phyloP scores from a whole-genome alignment of 1,139 yeast genomes.

The Yamadazyma dendronema region DNA sequence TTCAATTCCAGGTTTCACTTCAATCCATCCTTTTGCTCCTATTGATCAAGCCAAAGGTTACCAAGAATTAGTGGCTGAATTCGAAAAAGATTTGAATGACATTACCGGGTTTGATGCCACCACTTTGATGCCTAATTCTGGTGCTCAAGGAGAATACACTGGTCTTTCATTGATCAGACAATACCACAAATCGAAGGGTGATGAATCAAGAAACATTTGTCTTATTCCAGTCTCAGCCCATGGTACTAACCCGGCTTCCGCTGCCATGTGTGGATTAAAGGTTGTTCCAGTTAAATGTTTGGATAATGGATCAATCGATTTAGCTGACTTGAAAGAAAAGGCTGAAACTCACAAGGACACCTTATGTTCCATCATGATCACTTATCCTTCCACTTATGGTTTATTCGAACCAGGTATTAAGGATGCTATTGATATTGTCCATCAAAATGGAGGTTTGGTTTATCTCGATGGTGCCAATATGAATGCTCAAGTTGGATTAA shows the following conservation, averaged over 20 bases:
- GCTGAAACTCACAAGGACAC: slow-evolving; percentile 67
- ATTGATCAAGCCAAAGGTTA: slow-evolving; percentile 84
- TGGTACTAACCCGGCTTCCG: slow-evolving; percentile 98
- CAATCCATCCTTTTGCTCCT: slow-evolving; percentile 93
- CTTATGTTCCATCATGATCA: slow-evolving; percentile 90
- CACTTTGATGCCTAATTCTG: slow-evolving; percentile 94
- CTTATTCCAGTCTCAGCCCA: slow-evolving; percentile 96
- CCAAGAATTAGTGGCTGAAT: slow-evolving; percentile 65
- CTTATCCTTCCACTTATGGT: slow-evolving; percentile 97
- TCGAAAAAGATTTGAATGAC: slow-evolving; percentile 82
- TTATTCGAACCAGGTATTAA: slow-evolving; percentile 90
- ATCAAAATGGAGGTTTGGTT: slow-evolving; percentile 87
- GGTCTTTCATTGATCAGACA: slow-evolving; percentile 86
- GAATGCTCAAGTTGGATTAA: slow-evolving; percentile 98
- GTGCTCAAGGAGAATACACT: slow-evolving; percentile 98
- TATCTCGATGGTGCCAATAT: slow-evolving; percentile 98
- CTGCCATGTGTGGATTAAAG: slow-evolving; percentile 94
- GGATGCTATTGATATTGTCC: slow-evolving; percentile 81
- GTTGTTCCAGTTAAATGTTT: slow-evolving; percentile 91
- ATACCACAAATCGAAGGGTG: slow-evolving; percentile 72
- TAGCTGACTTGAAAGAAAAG: slow-evolving; percentile 70
- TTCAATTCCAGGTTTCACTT: slow-evolving; percentile 89
- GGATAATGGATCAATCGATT: slow-evolving; percentile 79
- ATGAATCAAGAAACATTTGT: slow-evolving; percentile 76
- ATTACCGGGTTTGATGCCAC: slow-evolving; percentile 95